Evolutionary conservation across 345 rosid genomes (phyloP).

Genomic region (Pelargonium nanum): DNA sequence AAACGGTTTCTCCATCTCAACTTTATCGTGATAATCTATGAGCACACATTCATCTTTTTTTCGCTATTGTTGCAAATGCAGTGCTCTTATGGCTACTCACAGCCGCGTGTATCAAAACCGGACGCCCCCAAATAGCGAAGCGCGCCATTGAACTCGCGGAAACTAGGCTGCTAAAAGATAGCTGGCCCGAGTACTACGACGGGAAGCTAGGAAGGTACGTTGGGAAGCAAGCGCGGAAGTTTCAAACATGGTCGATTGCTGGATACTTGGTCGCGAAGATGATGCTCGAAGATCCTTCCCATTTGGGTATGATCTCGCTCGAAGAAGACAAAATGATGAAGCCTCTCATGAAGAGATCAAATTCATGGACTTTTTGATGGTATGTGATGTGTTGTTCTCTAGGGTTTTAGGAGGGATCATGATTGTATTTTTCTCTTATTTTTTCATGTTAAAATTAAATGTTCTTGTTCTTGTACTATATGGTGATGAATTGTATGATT

Average conservation of each 20-base stretch:
- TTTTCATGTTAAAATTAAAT: no score
- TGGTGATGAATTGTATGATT: no score
- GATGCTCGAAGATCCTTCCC: constrained; percentile 96
- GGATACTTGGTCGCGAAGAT: constrained; percentile 91
- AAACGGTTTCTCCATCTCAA: no score
- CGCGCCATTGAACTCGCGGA: constrained; percentile 77
- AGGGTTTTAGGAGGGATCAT: no score
- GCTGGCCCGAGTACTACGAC: constrained; percentile 91
- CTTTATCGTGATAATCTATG: no score
- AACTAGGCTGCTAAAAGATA: constrained; percentile 56
- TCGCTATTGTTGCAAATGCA: constrained; percentile 19
- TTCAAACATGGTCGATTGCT: constrained; percentile 87
- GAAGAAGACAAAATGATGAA: constrained; percentile 87
- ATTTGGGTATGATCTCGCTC: constrained; percentile 72
- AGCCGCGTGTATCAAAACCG: constrained; percentile 84
- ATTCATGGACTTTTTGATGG: constrained; percentile 48
- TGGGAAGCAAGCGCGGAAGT: constrained; percentile 80
- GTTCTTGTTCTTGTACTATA: no score
- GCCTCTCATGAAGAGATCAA: constrained; percentile 65
- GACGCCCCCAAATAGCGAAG: constrained; percentile 89
- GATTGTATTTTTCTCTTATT: no score
- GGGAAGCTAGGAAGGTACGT: constrained; percentile 83
- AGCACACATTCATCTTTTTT: no score
- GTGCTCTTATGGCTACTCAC: constrained; percentile 88
- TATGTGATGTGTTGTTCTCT: background rate